phyloP scores from a whole-genome alignment of 2,329 filamentous ascomycete species.

The Pyrenochaeta sp. region DNA sequence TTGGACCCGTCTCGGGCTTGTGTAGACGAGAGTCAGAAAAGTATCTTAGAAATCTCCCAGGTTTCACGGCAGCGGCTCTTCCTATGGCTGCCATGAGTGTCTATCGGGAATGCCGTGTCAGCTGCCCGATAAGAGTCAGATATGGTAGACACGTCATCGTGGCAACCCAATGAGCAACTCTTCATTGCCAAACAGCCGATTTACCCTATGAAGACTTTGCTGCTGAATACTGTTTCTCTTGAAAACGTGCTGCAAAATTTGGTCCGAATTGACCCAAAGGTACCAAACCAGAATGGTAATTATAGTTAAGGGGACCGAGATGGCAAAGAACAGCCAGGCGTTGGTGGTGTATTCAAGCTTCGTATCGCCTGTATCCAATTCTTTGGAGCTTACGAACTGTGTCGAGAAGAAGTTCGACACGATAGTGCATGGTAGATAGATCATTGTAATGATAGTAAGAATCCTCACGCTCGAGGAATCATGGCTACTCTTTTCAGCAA shows the following conservation, averaged over 20 bases:
- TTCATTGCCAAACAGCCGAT: not conserved
- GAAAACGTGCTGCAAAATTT: slow-evolving; percentile 4
- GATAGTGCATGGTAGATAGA: slow-evolving; percentile 34
- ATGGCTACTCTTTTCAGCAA: slow-evolving; percentile 30
- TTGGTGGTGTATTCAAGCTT: slow-evolving; percentile 25
- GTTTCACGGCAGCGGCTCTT: not conserved
- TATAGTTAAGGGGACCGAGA: slow-evolving; percentile 29
- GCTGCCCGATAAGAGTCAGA: not conserved
- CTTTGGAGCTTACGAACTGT: slow-evolving; percentile 29
- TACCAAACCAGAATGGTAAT: slow-evolving; percentile 32
- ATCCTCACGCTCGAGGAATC: slow-evolving; percentile 33
- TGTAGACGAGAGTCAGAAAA: not conserved
- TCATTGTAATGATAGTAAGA: slow-evolving; percentile 35
- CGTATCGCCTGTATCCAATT: slow-evolving; percentile 4
- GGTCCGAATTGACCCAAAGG: slow-evolving; percentile 21
- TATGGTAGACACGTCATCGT: not conserved
- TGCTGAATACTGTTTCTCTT: not conserved
- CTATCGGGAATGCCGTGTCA: not conserved
- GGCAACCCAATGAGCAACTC: not conserved
- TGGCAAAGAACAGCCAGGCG: slow-evolving; percentile 33
- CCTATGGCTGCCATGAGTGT: not conserved
- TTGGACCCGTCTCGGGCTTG: not conserved
- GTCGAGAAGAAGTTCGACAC: slow-evolving; percentile 39
- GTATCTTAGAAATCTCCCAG: not conserved
- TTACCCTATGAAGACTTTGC: not conserved